Conservation (phyloP, 2,329 filamentous ascomycete genomes). For the Biscogniauxia sp. region DNA sequence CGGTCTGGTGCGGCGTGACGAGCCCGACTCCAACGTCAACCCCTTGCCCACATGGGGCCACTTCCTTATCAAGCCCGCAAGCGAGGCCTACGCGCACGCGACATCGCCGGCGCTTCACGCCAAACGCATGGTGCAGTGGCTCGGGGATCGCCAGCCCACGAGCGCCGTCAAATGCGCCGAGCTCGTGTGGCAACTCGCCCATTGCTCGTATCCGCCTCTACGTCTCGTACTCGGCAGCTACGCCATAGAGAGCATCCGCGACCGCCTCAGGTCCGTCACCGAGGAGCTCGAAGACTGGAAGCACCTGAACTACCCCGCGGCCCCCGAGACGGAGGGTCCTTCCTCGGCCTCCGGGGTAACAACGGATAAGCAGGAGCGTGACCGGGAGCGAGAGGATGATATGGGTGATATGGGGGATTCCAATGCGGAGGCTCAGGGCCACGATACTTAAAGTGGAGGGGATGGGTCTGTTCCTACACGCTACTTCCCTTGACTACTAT, state of each 20-base stretch:
- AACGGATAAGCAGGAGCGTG: slow-evolving; percentile 33
- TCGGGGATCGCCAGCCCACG: slow-evolving; percentile 87
- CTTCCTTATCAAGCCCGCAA: slow-evolving; percentile 84
- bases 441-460: slow-evolving; percentile 2
- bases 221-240: slow-evolving; percentile 86
- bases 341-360: slow-evolving; percentile 15
- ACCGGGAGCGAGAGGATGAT: slow-evolving; percentile 33
- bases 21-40: slow-evolving; percentile 54
- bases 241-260: slow-evolving; percentile 92
- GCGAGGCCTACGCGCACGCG: slow-evolving; percentile 73
- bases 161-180: slow-evolving; percentile 92
- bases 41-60: slow-evolving; percentile 83
- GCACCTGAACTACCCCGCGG: slow-evolving; percentile 67
- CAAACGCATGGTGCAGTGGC: slow-evolving; percentile 88
- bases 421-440: slow-evolving; percentile 13
- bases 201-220: slow-evolving; percentile 91
- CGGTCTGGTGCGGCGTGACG: slow-evolving; percentile 82
- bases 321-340: slow-evolving; percentile 5
- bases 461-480: background rate
- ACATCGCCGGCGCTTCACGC: slow-evolving; percentile 86
- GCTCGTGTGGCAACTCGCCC: slow-evolving; percentile 89
- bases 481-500: background rate
- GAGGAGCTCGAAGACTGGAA: slow-evolving; percentile 96
- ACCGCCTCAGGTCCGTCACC: slow-evolving; percentile 83
- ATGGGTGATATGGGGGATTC: slow-evolving; percentile 23